Evolutionary conservation across 2,329 filamentous ascomycete species (phyloP), one percentile per base, ranked within the genome.

Genomic region (Fusarium nematophilum): DNA sequence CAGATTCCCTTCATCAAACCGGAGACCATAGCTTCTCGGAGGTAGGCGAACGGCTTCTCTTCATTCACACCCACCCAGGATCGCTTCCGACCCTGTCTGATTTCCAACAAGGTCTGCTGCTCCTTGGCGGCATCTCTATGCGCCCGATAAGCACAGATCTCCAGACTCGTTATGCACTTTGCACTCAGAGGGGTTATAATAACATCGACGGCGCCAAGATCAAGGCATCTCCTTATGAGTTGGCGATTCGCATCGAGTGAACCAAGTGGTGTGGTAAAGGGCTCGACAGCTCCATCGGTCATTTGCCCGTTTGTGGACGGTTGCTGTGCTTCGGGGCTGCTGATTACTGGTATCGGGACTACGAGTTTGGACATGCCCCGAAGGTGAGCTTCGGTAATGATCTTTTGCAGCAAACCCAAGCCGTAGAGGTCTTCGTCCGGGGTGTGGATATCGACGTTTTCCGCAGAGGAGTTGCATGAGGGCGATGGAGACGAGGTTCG

Each of bases 21-120:
- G 2, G 92, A 95, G 5, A 97, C 93, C 92, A 97, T 97, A 43
- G 91, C 91, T 77, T 97, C 93, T 57, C 93, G 85, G 49, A 97
- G 78, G 76, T 97, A 97, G 13, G 92, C 89, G 77, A 93, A 97
- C 1, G 93, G 92, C 72, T 93, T 90, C 66, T 92, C 86, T 65
- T 94, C 91, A 69, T 91, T 86, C 9, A 96, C 84, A 21, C 93
- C 93, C 34, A 97, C 92, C 93, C 93, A 97, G 0, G 93, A 97
- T 47, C 92, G 86, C 75, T 96, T 96, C 50, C 93, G 85, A 37
- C 89, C 87, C 65, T 89, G 87, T 70, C 89, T 90, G 55, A 90
- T 81, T 56, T 90, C 89, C 52, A 93, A 72, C 58, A 93, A 83
- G 14, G 87, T 86, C 55, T 89, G 84, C 70, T 92, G 88, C 69